Evolutionary conservation across 768 basidiomycete genomes (phyloP), one percentile per base, ranked within the genome.

Genomic region (Lactarius deliciosus): DNA sequence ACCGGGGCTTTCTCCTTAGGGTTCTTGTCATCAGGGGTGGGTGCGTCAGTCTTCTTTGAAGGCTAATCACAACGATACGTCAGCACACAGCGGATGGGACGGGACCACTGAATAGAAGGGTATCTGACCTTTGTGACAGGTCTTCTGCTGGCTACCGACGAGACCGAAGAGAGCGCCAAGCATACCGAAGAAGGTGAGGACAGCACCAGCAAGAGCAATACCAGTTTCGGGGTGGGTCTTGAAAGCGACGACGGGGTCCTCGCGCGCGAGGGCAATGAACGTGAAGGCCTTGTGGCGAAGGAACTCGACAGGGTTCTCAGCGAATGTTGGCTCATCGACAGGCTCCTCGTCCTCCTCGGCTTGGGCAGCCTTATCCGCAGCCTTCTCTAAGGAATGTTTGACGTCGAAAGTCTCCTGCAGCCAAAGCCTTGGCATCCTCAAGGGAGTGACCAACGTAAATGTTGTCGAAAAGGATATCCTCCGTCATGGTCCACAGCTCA

Each of bases 401-500:
- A 96, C 76, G 71, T 87, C 86, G 79, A 91, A 99, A n/a, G 94
- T 92, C 79, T 96, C 93, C 18, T n/a, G 81, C 79, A 64, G 94
- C 93, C 71, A 99, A 78, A 13, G 80, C 78, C 77, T 91, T 87
- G 69, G 97, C 97, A 67, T 96, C 94, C 45, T 86, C 86, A 65
- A 86, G 75, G 22, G 94, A 96, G 82, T 95, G 90, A 66, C 95
- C 95, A 65, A 99, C 78, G 81, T 94, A 98, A 75, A 99, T 86
- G 81, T 94, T 95, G 79, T 92, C 87, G 76, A 95, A 96, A 72
- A 95, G 83, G 72, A 95, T 95, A 75, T 92, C 89, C 78, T 92
- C 92, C 53, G 96, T 96, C 97, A 98, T 99, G 56, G 96, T 96
- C 97, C 97, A 99, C 72, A 98, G 87, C 79, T 99, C 97, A 71